A percentile compares a stretch with the other conserved stretches of the same genome.
phyloP scores from a whole-genome alignment of 352 stramenopile genomes.

The Phytophthora multivora region DNA sequence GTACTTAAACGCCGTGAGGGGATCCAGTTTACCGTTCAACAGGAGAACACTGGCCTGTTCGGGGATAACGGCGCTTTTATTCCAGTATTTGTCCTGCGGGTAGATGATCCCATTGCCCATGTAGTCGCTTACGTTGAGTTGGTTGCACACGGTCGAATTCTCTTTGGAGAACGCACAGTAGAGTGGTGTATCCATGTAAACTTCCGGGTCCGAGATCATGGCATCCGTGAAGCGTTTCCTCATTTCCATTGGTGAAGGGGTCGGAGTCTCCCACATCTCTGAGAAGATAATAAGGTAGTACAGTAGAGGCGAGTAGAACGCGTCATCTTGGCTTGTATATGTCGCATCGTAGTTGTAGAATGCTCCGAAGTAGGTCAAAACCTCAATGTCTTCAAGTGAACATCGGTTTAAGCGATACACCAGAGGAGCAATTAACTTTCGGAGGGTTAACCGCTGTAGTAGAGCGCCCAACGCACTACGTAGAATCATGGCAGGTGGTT shows the following conservation, averaged over 20 bases:
- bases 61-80: conserved; percentile 41
- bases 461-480: conserved; percentile 31
- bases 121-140: conserved; percentile 19
- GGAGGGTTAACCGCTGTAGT: conserved; percentile 15
- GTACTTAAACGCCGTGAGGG: conserved; percentile 52
- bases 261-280: conserved; percentile 49
- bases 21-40: conserved; percentile 48
- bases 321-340: conserved; percentile 18
- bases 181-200: conserved; percentile 22
- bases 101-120: conserved; percentile 31
- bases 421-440: conserved; percentile 39
- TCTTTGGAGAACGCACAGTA: conserved; percentile 67
- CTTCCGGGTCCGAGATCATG: conserved; percentile 23
- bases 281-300: conserved; percentile 54
- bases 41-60: conserved; percentile 42
- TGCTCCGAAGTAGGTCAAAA: conserved; percentile 27
- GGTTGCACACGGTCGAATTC: conserved; percentile 28
- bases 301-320: conserved; percentile 38
- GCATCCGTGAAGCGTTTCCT: conserved; percentile 23
- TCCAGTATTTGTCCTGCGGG: conserved; percentile 56
- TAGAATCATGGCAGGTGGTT: conserved; percentile 26
- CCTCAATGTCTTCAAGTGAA: conserved; percentile 18
- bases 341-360: conserved; percentile 5
- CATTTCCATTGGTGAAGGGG: conserved; percentile 16
- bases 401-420: conserved; percentile 43